Conservation (phyloP, 208 protist species). For the Acanthamoeba sp. region DNA sequence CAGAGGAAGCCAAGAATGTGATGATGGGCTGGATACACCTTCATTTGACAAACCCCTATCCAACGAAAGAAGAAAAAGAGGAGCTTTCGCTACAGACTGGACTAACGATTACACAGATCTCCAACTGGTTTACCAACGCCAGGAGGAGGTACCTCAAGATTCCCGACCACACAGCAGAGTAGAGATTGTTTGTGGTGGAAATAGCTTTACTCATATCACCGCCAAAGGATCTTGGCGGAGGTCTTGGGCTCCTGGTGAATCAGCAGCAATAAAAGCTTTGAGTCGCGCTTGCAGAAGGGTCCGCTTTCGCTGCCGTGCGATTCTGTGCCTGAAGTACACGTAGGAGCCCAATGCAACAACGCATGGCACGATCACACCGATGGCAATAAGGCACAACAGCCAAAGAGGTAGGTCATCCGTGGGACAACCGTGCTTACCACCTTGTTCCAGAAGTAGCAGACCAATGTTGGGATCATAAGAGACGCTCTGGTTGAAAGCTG, state of each 20-base stretch:
- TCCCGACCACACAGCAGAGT: not conserved
- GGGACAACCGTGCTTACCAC: not conserved
- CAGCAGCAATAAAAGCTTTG: too few relatives aligned
- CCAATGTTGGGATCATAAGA: not conserved
- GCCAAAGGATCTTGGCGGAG: too few relatives aligned
- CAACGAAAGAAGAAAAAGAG: not conserved
- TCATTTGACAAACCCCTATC: not conserved
- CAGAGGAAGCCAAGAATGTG: not conserved
- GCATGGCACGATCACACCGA: too few relatives aligned
- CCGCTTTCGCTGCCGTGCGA: too few relatives aligned
- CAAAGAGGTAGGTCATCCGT: not conserved
- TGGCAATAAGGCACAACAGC: not conserved
- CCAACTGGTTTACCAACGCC: conserved; percentile 21
- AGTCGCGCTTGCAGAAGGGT: too few relatives aligned
- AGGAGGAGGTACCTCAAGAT: not conserved
- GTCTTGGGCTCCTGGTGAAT: too few relatives aligned
- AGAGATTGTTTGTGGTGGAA: too few relatives aligned
- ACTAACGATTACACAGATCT: not conserved
- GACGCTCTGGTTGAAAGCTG: not conserved
- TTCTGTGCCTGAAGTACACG: too few relatives aligned
- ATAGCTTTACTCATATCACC: too few relatives aligned
- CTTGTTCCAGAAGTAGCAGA: not conserved
- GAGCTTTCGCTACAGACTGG: not conserved
- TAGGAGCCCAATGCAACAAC: too few relatives aligned
- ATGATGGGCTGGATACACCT: not conserved